A percentile compares a stretch with the other conserved stretches of the same genome.
Evolutionary conservation across 768 basidiomycete genomes (phyloP).

Genomic region (Suillus decipiens): DNA sequence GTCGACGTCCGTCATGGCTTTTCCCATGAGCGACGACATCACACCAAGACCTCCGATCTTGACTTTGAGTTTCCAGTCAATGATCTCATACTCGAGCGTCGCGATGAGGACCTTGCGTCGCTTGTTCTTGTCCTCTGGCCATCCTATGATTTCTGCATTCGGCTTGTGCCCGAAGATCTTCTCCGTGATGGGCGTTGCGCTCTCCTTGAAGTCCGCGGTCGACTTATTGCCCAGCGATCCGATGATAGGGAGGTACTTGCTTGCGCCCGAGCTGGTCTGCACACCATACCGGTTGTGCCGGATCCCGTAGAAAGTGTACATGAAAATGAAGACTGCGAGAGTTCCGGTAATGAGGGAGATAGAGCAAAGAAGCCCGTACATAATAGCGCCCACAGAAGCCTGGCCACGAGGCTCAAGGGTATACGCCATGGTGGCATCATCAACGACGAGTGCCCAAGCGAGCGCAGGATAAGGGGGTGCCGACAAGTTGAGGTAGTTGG

Average conservation of each 20-base stretch:
- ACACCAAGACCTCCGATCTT: constrained; percentile 98
- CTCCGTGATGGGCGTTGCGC: constrained; percentile 56
- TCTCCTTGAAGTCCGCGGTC: constrained; percentile 69
- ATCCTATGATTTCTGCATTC: constrained; percentile 82
- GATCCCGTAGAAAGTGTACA: constrained; percentile 97
- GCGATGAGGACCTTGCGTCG: constrained; percentile 89
- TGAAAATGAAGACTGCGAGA: constrained; percentile 83
- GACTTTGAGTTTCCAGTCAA: constrained; percentile 97
- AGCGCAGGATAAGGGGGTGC: constrained; percentile 87
- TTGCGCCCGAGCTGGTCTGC: constrained; percentile 66
- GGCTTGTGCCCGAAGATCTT: constrained; percentile 67
- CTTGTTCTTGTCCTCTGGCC: constrained; percentile 93
- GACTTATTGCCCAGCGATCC: constrained; percentile 66
- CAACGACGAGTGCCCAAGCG: constrained; percentile 81
- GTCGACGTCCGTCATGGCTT: constrained; percentile 97
- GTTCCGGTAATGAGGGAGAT: constrained; percentile 87
- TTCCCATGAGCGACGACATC: constrained; percentile 97
- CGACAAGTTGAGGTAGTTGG: constrained; percentile 91
- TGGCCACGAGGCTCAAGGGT: constrained; percentile 79
- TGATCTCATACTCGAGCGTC: constrained; percentile 93
- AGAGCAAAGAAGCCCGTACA: constrained; percentile 79
- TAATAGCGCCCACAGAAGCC: constrained; percentile 78
- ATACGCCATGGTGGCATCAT: constrained; percentile 81
- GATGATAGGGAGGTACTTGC: constrained; percentile 88
- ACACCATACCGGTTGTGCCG: constrained; percentile 92